Base-by-base conservation (phyloP, 768 basidiomycete species). In the Cantharellus anzutake region DNA sequence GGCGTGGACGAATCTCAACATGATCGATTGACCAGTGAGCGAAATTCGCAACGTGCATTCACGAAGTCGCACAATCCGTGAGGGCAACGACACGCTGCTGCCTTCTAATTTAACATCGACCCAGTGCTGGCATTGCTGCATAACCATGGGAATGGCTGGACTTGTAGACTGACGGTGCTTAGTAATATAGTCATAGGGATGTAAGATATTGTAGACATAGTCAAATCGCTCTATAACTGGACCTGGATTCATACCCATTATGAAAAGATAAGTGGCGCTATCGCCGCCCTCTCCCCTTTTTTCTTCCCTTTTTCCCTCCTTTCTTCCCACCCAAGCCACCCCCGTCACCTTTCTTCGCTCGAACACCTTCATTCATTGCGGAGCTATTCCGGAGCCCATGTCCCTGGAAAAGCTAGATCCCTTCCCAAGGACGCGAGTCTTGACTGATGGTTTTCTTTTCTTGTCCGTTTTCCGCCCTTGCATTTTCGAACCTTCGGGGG, bases 311-410 rank as follows among this genome's bases (percentile, higher is more conserved):
- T 42, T 39, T 39, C 57, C 51, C 51, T 16, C 60, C 52, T 40
- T 58, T 81, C 63, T 71, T 73, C 42, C 75, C 74, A 68, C 77
- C 73, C 14, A 77, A 76, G 41, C 79, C 70, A 34, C 71, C 70
- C 65, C 52, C 48, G 41, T 82, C 82, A 11, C 76, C 77, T 68
- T 79, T 82, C 68, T 78, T 81, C 41, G 83, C 78, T 62, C 80
- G 74, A 35, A 79, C 76, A 2, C 84, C 83, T 71, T 85, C 85
- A n/a, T 67, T 62, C 5, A 63, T 14, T 16, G 55, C 41, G 41
- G 68, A 60, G 63, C 71, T 76, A 11, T 55, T 55, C 41, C 56
- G 40, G 75, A 70, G 14, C 80, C 78, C 56, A 81, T 55, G 66
- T 88, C 85, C 58, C 69, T 74, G 42, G 79, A 80, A 68, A 89